A percentile compares a stretch with the other conserved stretches of the same genome.
Evolutionary conservation across 805 yeast genomes (phyloP).

Genomic region (Cyberlindnera xishuangbannaensis): DNA sequence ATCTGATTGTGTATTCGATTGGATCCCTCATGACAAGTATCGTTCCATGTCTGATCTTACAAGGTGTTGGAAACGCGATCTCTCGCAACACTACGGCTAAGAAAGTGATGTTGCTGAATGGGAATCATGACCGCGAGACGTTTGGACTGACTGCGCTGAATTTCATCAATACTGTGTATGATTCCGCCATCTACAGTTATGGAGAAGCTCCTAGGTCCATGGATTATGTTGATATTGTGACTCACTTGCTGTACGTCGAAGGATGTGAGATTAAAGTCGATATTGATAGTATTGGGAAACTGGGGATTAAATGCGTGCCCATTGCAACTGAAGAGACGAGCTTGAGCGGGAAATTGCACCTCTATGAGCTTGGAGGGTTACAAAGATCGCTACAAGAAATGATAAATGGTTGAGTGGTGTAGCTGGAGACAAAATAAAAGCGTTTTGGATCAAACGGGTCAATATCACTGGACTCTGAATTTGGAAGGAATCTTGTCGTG

Average conservation of each 20-base stretch:
- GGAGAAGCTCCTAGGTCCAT: constrained; percentile 7
- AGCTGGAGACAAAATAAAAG: too few species aligned
- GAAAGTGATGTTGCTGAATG: constrained; percentile 66
- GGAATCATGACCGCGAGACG: constrained; percentile 76
- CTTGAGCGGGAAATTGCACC: constrained; percentile 18
- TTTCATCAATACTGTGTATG: constrained; percentile 49
- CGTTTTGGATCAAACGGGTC: too few species aligned
- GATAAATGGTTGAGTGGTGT: too few species aligned
- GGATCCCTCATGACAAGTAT: constrained; percentile 89
- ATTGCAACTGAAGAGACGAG: constrained; percentile 26
- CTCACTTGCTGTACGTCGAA: constrained; percentile 56
- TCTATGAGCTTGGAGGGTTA: constrained; percentile 43
- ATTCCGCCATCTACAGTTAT: constrained; percentile 50
- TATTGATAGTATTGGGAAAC: constrained; percentile 28
- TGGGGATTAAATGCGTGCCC: constrained; percentile 44
- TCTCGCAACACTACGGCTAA: constrained; percentile 27
- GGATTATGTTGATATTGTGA: constrained; percentile 45
- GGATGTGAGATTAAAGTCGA: constrained; percentile 48
- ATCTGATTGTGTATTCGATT: constrained; percentile 65
- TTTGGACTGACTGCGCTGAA: constrained; percentile 55
- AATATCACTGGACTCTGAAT: constrained; percentile 22
- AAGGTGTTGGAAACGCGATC: constrained; percentile 67
- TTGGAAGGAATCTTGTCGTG: constrained; percentile 34
- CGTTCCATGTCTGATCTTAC: constrained; percentile 67
- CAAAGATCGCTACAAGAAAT: too few species aligned